phyloP scores from a whole-genome alignment of 495 filamentous ascomycete species.

The Elasticomyces elasticus region DNA sequence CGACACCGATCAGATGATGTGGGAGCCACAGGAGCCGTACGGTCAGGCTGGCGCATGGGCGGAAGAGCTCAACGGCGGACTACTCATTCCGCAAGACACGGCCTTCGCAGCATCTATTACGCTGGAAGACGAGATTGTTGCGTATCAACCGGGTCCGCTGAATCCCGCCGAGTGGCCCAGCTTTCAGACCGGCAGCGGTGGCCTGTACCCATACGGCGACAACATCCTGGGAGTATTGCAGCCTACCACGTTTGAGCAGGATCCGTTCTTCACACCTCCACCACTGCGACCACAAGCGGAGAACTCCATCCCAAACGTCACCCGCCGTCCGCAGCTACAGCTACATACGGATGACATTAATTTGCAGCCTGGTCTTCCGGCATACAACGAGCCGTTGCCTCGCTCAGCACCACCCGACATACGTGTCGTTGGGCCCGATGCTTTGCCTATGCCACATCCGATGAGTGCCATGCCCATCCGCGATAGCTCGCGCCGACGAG shows the following conservation, averaged over 20 bases:
- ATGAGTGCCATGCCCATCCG: not conserved
- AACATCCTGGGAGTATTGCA: too few species aligned
- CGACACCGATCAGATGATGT: not conserved
- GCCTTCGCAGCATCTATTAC: not conserved
- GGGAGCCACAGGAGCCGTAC: not conserved
- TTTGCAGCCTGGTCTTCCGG: not conserved
- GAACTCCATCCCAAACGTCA: not conserved
- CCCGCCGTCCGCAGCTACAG: not conserved
- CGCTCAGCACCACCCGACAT: constrained; percentile 1
- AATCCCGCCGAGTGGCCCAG: too few species aligned
- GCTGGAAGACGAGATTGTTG: too few species aligned
- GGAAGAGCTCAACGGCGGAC: not conserved
- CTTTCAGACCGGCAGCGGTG: too few species aligned
- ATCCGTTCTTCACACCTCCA: not conserved
- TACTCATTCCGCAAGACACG: not conserved
- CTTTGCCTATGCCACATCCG: not conserved
- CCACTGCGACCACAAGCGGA: not conserved
- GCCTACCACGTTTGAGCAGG: not conserved
- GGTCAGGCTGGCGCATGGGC: not conserved
- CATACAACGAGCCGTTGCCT: not conserved
- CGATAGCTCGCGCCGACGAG: not conserved
- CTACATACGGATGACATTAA: not conserved
- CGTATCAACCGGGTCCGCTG: too few species aligned
- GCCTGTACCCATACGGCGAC: too few species aligned
- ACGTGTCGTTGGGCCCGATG: not conserved